These are phyloP conservation scores for Alternaria sp. DNA, from an alignment of 2,329 filamentous ascomycete species.

Conservation along the genomic window DNA sequence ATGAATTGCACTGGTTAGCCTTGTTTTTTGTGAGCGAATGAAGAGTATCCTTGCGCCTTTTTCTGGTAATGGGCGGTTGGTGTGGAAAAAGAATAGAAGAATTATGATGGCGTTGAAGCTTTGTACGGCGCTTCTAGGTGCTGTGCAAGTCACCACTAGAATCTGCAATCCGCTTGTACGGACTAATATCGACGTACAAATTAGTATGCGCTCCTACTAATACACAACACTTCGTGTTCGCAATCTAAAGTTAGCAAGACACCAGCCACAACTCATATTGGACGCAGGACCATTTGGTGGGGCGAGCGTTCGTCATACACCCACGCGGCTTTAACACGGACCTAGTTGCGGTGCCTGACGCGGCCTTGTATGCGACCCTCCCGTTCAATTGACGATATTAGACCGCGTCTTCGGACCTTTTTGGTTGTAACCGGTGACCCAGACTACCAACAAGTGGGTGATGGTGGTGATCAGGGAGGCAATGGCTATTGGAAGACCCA, in stretches of 20 bases:
- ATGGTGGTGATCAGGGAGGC: not conserved
- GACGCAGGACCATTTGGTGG: constrained; percentile 1
- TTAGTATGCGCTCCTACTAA: too few species aligned
- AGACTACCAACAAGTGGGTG: not conserved
- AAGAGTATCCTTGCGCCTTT: not conserved
- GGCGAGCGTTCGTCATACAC: constrained; percentile 12
- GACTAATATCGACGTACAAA: too few species aligned
- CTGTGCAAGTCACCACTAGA: not conserved
- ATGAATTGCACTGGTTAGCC: constrained; percentile 8
- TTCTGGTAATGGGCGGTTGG: not conserved
- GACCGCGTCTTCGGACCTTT: not conserved
- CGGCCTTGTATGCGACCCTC: not conserved
- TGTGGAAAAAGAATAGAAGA: constrained; percentile 1
- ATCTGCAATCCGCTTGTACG: not conserved
- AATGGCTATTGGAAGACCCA: not conserved
- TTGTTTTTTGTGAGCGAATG: constrained; percentile 3
- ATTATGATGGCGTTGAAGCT: not conserved
- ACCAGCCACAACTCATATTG: constrained; percentile 2
- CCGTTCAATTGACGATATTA: constrained; percentile 4
- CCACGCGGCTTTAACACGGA: constrained; percentile 13
- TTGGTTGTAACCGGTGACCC: not conserved
- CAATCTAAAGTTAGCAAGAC: not conserved
- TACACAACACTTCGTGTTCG: not conserved
- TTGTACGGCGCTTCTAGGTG: constrained; percentile 3
- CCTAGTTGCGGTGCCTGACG: not conserved